A percentile compares a stretch with the other conserved stretches of the same genome.
phyloP scores from a whole-genome alignment of 768 basidiomycete genomes.

The Exidia glandulosa region DNA sequence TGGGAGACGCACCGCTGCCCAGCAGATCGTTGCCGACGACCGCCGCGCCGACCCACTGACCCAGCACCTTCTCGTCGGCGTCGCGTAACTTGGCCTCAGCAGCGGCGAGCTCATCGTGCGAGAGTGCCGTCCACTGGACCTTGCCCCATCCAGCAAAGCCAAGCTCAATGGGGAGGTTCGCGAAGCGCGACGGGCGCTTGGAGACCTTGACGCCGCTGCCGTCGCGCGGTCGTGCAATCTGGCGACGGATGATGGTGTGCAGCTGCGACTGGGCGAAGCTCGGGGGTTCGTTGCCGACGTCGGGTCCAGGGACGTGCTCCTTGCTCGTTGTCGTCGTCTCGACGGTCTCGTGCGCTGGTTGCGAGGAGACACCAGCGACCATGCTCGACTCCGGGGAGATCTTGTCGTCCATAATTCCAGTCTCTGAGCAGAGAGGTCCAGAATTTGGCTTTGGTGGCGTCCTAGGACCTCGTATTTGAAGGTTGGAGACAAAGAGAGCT shows the following conservation, averaged over 20 bases:
- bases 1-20: conserved; percentile 30
- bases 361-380: too few relatives aligned
- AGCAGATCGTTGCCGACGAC: conserved; percentile 58
- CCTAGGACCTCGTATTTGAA: too few relatives aligned
- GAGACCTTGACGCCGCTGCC: conserved; percentile 31
- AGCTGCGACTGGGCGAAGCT: conserved; percentile 39
- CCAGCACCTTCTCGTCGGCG: conserved; percentile 33
- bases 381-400: too few relatives aligned
- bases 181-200: conserved; percentile 44
- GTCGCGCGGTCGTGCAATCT: conserved; percentile 35
- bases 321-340: too few relatives aligned
- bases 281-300: conserved; percentile 19
- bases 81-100: conserved; percentile 22
- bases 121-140: conserved; percentile 34
- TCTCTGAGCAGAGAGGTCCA: too few relatives aligned
- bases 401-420: too few relatives aligned
- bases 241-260: conserved; percentile 49
- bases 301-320: neutral
- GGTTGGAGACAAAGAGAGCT: too few relatives aligned
- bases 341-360: too few relatives aligned
- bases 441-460: too few relatives aligned
- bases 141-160: conserved; percentile 66
- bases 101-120: conserved; percentile 27
- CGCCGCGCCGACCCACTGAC: conserved; percentile 54
- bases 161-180: conserved; percentile 50